Evolutionary conservation across 805 yeast genomes (phyloP), one percentile per base, ranked within the genome.

Genomic region (Candida maltosa): DNA sequence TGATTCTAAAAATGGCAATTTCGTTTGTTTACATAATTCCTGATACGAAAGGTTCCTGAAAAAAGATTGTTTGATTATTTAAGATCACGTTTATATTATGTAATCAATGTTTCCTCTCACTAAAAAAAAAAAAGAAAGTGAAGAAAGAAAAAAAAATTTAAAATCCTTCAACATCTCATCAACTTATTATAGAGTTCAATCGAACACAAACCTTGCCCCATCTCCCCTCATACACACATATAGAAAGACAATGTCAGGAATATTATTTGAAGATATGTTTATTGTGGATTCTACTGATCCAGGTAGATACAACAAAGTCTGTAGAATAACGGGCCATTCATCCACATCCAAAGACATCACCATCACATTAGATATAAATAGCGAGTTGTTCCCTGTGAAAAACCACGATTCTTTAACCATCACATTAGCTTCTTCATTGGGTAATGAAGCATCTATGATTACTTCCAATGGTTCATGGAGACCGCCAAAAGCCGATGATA

Each of bases 211-310:
- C n/a, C n/a, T n/a, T n/a, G n/a, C n/a, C n/a, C n/a, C 10, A 21
- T 8, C 10, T 21, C 23, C 23, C 23, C 23, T 21, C 10, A 21
- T 21, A 21, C 9, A 21, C 23, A 8, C 23, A 21, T 10, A 7
- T 11, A 26, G 24, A 24, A n/a, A 16, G 25, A 48, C 33, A 41
- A 65, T 65, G 71, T 64, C 71, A 58, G 83, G 54, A 35, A 83
- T 91, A 24, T 75, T 93, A 46, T 93, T 93, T 60, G 97, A 93
- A 62, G 97, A 91, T 63, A 80, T 89, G 55, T 93, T 91, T 69
- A 78, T 78, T 44, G 80, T 93, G 51, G 80, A 83, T 42, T 79
- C 89, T 28, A 81, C 86, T 32, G 97, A 91, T 56, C 63, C 82
- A 22, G 96, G 87, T 31, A 80, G 96, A 56, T 91, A 91, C 70